phyloP scores from a whole-genome alignment of 306 rosid species.

The Gynostemma pentaphyllum region DNA sequence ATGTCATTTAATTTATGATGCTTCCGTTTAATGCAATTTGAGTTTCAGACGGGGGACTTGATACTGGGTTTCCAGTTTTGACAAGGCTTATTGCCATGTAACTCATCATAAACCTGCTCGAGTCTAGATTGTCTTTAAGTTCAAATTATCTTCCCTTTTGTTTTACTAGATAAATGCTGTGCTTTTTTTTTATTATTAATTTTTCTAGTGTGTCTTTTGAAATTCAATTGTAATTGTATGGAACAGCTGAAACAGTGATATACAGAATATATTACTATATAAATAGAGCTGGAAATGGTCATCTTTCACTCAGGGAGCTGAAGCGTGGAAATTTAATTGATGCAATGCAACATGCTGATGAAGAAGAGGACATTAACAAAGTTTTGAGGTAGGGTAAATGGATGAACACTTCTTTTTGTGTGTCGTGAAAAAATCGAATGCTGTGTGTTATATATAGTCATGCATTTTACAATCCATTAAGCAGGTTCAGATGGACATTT shows the following conservation, averaged over 20 bases:
- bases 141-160: no score
- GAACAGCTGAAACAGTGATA: constrained; percentile 98
- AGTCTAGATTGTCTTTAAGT: constrained; percentile 1
- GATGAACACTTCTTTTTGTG: constrained; percentile 9
- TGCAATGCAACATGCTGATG: constrained; percentile 99
- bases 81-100: constrained; percentile 5
- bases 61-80: background rate
- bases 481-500: background rate
- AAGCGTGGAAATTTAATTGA: constrained; percentile 92
- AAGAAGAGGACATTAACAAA: constrained; percentile 98
- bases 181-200: background rate
- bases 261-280: constrained; percentile 94
- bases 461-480: background rate
- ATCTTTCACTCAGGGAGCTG: constrained; percentile 86
- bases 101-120: constrained; percentile 4
- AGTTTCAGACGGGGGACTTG: constrained; percentile 2
- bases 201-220: constrained; percentile 5
- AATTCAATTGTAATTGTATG: constrained; percentile 30
- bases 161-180: no score
- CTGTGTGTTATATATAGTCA: background rate
- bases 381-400: constrained; percentile 66
- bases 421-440: background rate
- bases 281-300: constrained; percentile 85
- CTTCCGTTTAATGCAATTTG: constrained; percentile 4
- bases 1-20: constrained; percentile 7